phyloP scores from a whole-genome alignment of 2,329 filamentous ascomycete species.

The Trichoderma harzianum region DNA sequence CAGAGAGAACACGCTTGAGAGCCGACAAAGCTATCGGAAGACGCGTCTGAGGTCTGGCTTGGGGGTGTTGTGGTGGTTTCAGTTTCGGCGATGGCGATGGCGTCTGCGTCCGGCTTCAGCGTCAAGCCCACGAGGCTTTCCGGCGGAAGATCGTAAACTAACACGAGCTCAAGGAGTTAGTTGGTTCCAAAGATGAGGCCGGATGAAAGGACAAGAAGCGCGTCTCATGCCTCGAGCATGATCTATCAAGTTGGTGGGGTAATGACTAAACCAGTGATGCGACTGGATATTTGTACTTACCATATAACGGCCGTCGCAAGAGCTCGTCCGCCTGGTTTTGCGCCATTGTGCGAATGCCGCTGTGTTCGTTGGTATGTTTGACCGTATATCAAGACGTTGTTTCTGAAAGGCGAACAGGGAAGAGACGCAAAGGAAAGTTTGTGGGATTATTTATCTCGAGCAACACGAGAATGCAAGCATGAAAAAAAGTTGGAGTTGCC shows the following conservation, averaged over 20 bases:
- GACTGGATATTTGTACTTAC: conserved; percentile 29
- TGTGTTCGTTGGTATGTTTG: neutral
- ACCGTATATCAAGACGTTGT: neutral
- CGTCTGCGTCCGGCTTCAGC: conserved; percentile 37
- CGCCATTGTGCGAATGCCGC: conserved; percentile 30
- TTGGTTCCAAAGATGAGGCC: neutral
- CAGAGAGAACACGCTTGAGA: conserved; percentile 82
- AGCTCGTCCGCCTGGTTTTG: conserved; percentile 43
- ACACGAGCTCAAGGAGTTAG: neutral
- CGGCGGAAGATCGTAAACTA: conserved; percentile 79
- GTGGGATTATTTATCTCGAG: neutral
- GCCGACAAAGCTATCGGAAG: conserved; percentile 42
- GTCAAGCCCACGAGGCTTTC: conserved; percentile 68
- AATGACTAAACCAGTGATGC: neutral
- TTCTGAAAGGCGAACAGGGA: neutral
- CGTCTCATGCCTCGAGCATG: neutral
- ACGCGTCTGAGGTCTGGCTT: neutral
- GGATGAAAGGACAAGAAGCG: neutral
- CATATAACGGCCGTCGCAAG: conserved; percentile 50
- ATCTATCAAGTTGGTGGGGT: neutral
- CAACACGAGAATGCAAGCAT: neutral
- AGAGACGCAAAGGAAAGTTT: neutral
- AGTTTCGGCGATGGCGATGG: conserved; percentile 22
- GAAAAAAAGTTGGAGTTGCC: neutral
- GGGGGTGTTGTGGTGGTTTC: conserved; percentile 21